These are phyloP conservation scores for Blastomyces percursus DNA, from an alignment of 2,329 filamentous ascomycete genomes.

Conservation along the genomic window DNA sequence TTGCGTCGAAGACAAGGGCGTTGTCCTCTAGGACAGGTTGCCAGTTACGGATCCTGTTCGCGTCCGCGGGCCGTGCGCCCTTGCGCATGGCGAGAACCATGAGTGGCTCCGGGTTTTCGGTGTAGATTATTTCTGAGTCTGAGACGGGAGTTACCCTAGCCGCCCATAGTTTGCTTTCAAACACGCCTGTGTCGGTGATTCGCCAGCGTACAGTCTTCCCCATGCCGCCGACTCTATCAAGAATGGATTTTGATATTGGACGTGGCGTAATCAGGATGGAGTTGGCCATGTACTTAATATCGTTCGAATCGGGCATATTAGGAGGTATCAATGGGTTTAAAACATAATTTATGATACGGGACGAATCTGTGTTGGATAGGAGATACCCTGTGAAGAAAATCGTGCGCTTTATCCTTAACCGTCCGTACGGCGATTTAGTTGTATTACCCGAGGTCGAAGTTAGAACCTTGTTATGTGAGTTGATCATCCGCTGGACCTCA, in stretches of 20 bases:
- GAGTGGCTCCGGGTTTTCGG: slow-evolving; percentile 65
- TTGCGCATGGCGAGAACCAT: slow-evolving; percentile 74
- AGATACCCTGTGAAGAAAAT: slow-evolving; percentile 91
- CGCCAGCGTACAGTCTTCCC: slow-evolving; percentile 76
- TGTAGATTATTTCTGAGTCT: slow-evolving; percentile 56
- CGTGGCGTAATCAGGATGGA: slow-evolving; percentile 82
- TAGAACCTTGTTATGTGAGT: slow-evolving; percentile 58
- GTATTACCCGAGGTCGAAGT: slow-evolving; percentile 25
- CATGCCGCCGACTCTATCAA: slow-evolving; percentile 78
- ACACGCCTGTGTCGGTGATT: slow-evolving; percentile 62
- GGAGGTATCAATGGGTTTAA: slow-evolving; percentile 49
- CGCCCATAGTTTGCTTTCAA: slow-evolving; percentile 79
- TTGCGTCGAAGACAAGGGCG: slow-evolving; percentile 66
- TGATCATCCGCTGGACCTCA: slow-evolving; percentile 80
- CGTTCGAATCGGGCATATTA: slow-evolving; percentile 50
- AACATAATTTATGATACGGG: slow-evolving; percentile 55
- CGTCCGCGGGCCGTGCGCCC: slow-evolving; percentile 66
- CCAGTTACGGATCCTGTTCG: slow-evolving; percentile 73
- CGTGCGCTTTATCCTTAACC: slow-evolving; percentile 67
- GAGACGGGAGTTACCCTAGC: slow-evolving; percentile 65
- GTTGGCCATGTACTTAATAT: slow-evolving; percentile 74
- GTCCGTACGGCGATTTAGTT: slow-evolving; percentile 35
- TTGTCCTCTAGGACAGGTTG: slow-evolving; percentile 60
- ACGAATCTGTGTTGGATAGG: slow-evolving; percentile 59
- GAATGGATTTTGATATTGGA: slow-evolving; percentile 57